These are phyloP conservation scores for Pichia cephalocereana DNA, from an alignment of 805 yeast genomes.

Conservation along the genomic window DNA sequence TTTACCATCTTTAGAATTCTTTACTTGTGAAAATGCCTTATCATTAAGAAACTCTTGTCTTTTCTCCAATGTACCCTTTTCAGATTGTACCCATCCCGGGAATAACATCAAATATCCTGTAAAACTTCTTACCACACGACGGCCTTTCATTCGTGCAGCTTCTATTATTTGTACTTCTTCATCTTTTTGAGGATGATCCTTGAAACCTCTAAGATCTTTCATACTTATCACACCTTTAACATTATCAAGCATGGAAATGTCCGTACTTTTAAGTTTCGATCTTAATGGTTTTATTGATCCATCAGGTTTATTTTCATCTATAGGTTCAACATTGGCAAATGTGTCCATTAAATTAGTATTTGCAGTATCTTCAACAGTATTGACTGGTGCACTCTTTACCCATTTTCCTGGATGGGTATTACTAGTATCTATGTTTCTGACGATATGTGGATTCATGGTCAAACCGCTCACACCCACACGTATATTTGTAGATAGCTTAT, in stretches of 20 bases:
- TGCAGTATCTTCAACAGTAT: conserved; percentile 4
- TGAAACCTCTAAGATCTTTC: conserved; percentile 7
- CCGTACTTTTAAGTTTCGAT: conserved; percentile 1
- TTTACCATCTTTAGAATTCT: neutral
- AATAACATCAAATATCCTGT: conserved; percentile 20
- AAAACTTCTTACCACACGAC: conserved; percentile 16
- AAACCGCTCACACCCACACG: conserved; percentile 18
- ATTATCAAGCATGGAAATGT: conserved; percentile 9
- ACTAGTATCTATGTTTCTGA: conserved; percentile 20
- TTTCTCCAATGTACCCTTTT: conserved; percentile 3
- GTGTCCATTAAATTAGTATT: conserved; percentile 1
- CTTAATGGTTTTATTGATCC: neutral
- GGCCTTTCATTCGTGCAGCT: conserved; percentile 8
- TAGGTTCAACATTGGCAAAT: neutral
- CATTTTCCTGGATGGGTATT: conserved; percentile 6
- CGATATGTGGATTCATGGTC: conserved; percentile 20
- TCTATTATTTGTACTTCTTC: conserved; percentile 12
- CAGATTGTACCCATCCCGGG: conserved; percentile 15
- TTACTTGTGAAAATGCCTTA: neutral
- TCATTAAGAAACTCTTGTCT: neutral
- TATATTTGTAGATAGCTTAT: conserved; percentile 1
- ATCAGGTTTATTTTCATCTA: neutral
- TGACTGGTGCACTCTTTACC: neutral
- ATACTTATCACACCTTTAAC: conserved; percentile 5
- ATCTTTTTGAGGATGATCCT: conserved; percentile 2